A percentile compares a stretch with the other conserved stretches of the same genome.
These are phyloP conservation scores for Suhomyces chickasaworum DNA, from an alignment of 1,139 yeast species.

Conservation along the genomic window DNA sequence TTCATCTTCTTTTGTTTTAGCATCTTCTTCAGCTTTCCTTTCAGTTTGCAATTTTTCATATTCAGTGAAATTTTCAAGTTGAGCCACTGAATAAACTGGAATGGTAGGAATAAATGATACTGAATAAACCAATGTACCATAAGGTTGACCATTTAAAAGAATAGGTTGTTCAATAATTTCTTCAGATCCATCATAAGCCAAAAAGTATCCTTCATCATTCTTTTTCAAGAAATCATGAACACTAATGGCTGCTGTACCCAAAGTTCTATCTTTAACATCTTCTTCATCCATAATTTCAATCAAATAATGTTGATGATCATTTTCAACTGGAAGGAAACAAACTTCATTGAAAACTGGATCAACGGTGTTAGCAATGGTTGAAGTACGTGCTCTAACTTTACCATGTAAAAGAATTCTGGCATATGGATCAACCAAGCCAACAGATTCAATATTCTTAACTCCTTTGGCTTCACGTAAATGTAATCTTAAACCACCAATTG, in stretches of 20 bases:
- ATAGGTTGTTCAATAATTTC: conserved; percentile 49
- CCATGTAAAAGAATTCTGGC: conserved; percentile 60
- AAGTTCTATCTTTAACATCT: conserved; percentile 60
- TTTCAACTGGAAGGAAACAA: conserved; percentile 62
- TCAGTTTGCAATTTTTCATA: conserved; percentile 33
- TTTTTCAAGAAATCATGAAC: conserved; percentile 53
- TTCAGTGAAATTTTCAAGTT: conserved; percentile 43
- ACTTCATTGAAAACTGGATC: conserved; percentile 61
- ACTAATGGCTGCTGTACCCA: conserved; percentile 60
- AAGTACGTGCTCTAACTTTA: conserved; percentile 56
- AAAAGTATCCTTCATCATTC: conserved; percentile 43
- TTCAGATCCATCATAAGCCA: conserved; percentile 56
- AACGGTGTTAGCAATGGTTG: conserved; percentile 54
- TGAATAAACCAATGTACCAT: conserved; percentile 57
- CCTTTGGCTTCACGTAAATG: conserved; percentile 57
- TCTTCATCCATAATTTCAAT: conserved; percentile 69
- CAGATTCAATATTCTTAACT: conserved; percentile 60
- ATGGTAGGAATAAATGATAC: conserved; percentile 64
- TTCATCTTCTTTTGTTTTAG: conserved; percentile 42
- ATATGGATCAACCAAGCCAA: conserved; percentile 77
- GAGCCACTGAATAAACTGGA: conserved; percentile 62
- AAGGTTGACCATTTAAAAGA: conserved; percentile 42
- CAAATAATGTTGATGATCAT: conserved; percentile 59
- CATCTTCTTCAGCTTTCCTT: conserved; percentile 38
- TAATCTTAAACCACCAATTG: conserved; percentile 67